Percentiles rank a stretch among this genome's conserved stretches.
Conservation (phyloP, 2,329 filamentous ascomycete genomes). For the Elsinoe necatrix region DNA sequence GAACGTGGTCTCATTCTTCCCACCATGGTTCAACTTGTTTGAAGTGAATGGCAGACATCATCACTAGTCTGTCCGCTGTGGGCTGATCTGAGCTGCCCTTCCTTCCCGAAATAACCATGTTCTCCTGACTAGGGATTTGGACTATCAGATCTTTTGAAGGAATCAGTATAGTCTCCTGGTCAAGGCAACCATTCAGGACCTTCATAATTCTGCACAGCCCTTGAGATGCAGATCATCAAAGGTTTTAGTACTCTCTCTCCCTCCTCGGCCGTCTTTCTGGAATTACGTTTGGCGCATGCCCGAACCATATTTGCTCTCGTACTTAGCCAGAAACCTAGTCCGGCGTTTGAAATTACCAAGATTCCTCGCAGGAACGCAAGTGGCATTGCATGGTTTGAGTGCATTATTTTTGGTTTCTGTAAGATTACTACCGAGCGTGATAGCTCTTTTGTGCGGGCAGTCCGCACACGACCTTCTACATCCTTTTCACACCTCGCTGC, state of each 20-base stretch:
- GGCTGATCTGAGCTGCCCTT: not conserved
- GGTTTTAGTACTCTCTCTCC: not conserved
- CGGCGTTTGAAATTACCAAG: slow-evolving; percentile 14
- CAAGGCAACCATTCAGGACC: not conserved
- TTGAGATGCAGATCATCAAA: not conserved
- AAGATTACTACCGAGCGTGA: not conserved
- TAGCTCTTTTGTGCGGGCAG: not conserved
- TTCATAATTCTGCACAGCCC: not conserved
- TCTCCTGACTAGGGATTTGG: not conserved
- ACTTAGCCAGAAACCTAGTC: not conserved
- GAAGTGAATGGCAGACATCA: slow-evolving; percentile 1
- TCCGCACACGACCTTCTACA: not conserved
- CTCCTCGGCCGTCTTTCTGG: slow-evolving; percentile 1
- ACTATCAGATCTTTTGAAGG: not conserved
- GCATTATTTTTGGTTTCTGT: not conserved
- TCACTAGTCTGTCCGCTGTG: not conserved
- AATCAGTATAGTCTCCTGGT: not conserved
- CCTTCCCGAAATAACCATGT: not conserved
- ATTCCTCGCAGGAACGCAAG: not conserved
- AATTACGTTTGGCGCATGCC: slow-evolving; percentile 4
- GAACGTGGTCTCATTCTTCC: slow-evolving; percentile 1
- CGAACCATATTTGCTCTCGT: not conserved
- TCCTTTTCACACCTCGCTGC: not conserved
- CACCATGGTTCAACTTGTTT: slow-evolving; percentile 10
- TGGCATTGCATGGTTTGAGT: not conserved